Conservation (phyloP, 2,329 filamentous ascomycete genomes). For the Talaromyces sp. region DNA sequence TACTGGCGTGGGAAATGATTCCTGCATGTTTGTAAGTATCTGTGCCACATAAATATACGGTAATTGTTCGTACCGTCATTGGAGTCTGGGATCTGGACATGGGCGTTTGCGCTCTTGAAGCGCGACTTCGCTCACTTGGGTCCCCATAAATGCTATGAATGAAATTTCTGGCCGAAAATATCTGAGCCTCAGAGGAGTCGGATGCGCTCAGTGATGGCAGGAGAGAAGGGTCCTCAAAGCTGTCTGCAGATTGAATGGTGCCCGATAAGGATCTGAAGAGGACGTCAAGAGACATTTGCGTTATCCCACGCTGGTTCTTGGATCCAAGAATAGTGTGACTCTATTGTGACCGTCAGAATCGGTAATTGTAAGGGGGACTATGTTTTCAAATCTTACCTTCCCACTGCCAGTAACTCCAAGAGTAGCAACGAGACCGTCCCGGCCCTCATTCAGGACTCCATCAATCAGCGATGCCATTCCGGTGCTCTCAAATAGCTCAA, state of each 20-base stretch:
- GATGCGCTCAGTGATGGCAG: slow-evolving; percentile 71
- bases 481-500: slow-evolving; percentile 80
- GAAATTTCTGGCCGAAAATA: slow-evolving; percentile 70
- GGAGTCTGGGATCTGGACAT: slow-evolving; percentile 49
- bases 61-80: slow-evolving; percentile 33
- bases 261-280: slow-evolving; percentile 76
- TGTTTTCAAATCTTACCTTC: slow-evolving; percentile 58
- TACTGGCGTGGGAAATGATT: slow-evolving; percentile 48
- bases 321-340: slow-evolving; percentile 95
- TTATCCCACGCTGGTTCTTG: slow-evolving; percentile 78
- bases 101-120: slow-evolving; percentile 65
- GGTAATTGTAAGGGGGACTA: neutral
- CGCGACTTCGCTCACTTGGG: slow-evolving; percentile 51
- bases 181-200: slow-evolving; percentile 74
- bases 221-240: slow-evolving; percentile 52
- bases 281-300: slow-evolving; percentile 85
- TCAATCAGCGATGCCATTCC: slow-evolving; percentile 72
- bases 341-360: slow-evolving; percentile 44
- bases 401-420: slow-evolving; percentile 92
- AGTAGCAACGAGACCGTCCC: slow-evolving; percentile 86
- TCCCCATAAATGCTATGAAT: slow-evolving; percentile 76
- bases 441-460: slow-evolving; percentile 76
- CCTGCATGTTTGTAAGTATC: slow-evolving; percentile 3
- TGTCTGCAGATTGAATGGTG: slow-evolving; percentile 61
- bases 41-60: neutral